Evolutionary conservation across 495 filamentous ascomycete genomes (phyloP).

Genomic region (Tuber borchii): DNA sequence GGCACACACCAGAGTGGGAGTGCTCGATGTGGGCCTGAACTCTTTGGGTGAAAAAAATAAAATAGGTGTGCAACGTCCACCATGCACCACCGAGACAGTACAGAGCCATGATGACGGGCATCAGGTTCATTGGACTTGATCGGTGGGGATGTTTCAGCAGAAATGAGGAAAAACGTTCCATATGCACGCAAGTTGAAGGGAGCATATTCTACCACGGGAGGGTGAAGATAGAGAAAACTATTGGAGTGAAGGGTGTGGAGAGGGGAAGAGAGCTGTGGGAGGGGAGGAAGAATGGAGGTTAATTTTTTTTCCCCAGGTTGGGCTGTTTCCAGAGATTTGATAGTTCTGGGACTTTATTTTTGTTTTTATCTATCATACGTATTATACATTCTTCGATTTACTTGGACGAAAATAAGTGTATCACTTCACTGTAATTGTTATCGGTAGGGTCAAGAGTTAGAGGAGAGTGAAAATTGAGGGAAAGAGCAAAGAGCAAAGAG

Average conservation of each 20-base stretch:
- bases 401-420: not conserved
- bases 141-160: slow-evolving; percentile 34
- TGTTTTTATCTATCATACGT: not conserved
- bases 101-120: slow-evolving; percentile 31
- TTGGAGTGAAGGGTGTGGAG: not conserved
- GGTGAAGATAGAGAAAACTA: not conserved
- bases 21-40: slow-evolving; percentile 7
- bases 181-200: not conserved
- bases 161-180: not conserved
- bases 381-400: not conserved
- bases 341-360: not conserved
- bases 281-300: not conserved
- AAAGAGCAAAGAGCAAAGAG: not conserved
- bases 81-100: slow-evolving; percentile 33
- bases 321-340: not conserved
- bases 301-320: not conserved
- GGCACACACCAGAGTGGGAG: slow-evolving; percentile 15
- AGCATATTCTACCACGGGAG: not conserved
- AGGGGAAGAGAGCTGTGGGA: not conserved
- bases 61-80: not conserved
- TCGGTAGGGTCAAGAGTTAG: not conserved
- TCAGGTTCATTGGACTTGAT: slow-evolving; percentile 14
- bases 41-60: not conserved
- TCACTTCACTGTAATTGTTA: not conserved
- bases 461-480: not conserved